Evolutionary conservation across 768 basidiomycete genomes (phyloP).

Genomic region (Symmetrospora coprosmae): DNA sequence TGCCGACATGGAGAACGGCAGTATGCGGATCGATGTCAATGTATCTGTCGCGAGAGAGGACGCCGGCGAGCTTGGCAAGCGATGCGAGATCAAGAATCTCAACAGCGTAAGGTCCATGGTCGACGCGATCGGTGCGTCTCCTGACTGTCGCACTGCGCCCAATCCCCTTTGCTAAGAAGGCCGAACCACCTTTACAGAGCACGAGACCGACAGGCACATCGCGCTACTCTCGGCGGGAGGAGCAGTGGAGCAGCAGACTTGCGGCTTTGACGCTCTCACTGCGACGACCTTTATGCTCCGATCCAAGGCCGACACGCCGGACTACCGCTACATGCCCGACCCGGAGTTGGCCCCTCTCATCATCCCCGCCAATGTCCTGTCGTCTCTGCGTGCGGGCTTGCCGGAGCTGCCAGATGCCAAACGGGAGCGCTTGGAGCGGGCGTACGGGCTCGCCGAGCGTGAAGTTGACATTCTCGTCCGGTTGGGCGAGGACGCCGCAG

Average conservation of each 20-base stretch:
- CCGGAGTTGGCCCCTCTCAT: conserved; percentile 69
- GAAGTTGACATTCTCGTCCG: conserved; percentile 64
- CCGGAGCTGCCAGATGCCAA: conserved; percentile 64
- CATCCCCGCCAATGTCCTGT: conserved; percentile 47
- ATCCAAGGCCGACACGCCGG: conserved; percentile 83
- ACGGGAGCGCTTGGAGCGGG: conserved; percentile 45
- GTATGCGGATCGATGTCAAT: conserved; percentile 79
- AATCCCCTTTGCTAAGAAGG: not conserved
- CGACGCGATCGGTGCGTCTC: conserved; percentile 58
- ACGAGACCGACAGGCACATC: conserved; percentile 69
- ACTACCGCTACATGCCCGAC: conserved; percentile 96
- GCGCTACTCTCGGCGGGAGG: conserved; percentile 42
- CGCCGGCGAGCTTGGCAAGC: conserved; percentile 46
- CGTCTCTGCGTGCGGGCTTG: conserved; percentile 44
- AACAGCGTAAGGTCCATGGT: conserved; percentile 77
- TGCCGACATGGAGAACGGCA: conserved; percentile 91
- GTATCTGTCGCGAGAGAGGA: conserved; percentile 67
- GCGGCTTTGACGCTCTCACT: conserved; percentile 69
- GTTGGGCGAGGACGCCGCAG: conserved; percentile 48
- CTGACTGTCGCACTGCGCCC: not conserved
- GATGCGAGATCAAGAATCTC: conserved; percentile 93
- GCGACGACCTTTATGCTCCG: conserved; percentile 69
- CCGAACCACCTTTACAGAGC: conserved; percentile 48
- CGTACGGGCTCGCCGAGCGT: conserved; percentile 46
- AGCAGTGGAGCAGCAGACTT: conserved; percentile 65